Conservation (phyloP, 192 early-diverging fungal genomes). For the Diversispora epigaea region DNA sequence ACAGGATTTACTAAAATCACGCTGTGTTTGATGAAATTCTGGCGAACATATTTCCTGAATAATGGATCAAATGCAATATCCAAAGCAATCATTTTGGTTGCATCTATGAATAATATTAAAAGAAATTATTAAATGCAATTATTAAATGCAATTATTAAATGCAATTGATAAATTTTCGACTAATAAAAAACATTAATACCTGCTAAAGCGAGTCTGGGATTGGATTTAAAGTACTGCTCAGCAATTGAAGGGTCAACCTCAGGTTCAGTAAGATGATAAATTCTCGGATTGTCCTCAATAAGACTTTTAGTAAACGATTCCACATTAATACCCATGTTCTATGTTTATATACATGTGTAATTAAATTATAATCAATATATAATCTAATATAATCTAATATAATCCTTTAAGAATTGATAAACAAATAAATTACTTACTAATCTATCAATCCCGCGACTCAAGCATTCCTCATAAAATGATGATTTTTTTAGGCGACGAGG, state of each 20-base stretch:
- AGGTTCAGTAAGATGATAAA: no score
- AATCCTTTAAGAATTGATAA: neutral
- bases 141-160: neutral
- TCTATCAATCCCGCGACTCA: neutral
- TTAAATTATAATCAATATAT: no score
- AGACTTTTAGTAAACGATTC: no score
- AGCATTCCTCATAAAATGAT: neutral
- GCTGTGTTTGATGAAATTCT: slow-evolving; percentile 67
- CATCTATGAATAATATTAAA: slow-evolving; percentile 43
- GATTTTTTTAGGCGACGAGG: neutral
- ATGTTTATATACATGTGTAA: no score
- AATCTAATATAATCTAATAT: no score
- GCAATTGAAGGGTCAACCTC: no score
- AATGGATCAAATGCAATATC: slow-evolving; percentile 80
- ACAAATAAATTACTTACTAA: neutral
- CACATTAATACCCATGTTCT: no score
- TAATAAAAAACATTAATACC: neutral
- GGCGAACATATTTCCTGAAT: slow-evolving; percentile 75
- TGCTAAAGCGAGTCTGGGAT: no score
- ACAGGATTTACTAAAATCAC: slow-evolving; percentile 65
- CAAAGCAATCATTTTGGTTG: slow-evolving; percentile 67
- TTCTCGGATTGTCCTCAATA: no score
- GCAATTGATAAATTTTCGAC: neutral
- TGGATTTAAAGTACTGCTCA: no score
- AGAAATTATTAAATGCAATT: neutral